Base-by-base conservation (phyloP, 257 asterid species). In the Capsicum baccatum region DNA sequence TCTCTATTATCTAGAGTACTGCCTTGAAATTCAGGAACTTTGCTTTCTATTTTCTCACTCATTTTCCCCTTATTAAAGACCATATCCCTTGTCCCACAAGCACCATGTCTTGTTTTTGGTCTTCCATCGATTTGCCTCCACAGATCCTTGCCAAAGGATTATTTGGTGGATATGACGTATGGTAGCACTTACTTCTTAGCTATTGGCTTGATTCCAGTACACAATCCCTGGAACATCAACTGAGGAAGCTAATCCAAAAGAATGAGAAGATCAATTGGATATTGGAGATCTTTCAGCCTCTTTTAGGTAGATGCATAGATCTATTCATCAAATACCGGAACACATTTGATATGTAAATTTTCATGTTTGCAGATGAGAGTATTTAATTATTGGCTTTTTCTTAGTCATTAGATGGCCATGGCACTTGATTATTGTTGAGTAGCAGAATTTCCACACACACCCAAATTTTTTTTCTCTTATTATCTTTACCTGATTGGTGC, bases 381-480 rank as follows among this genome's bases (percentile, higher is more conserved):
- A n/a, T 71, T 48, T 39, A 73, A 73, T 50, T 47, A 47, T 39
- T 47, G 57, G n/a, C 5, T 73, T 73, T 66, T 47, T 73, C 80
- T 73, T 73, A 73, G 59, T 19, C 59, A 47, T 1, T 19, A 47
- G 15, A n/a, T 47, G 39, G 17, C 42, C 39, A 73, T 47, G 80
- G 47, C 59, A 73, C 59, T 73, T 73, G 39, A 47, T 47, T 47
- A 19, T 19, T 73, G 59, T 47, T 73, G 80, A 73, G 35, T 47
- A 73, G n/a, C 59, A 73, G 39, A 73, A 47, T 58, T 73, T 73
- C 39, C 42, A 73, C 42, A 47, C 80, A 39, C 6, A n/a, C 6
- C 10, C 58, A 58, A 48, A 47, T 47, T 73, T 58, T 73, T 73
- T 17, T n/a, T 44, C 79, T 71, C 59, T 6, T 12, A 47, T 71